These are phyloP conservation scores for Salisapilia sapeloensis DNA, from an alignment of 352 stramenopile species.

Conservation along the genomic window DNA sequence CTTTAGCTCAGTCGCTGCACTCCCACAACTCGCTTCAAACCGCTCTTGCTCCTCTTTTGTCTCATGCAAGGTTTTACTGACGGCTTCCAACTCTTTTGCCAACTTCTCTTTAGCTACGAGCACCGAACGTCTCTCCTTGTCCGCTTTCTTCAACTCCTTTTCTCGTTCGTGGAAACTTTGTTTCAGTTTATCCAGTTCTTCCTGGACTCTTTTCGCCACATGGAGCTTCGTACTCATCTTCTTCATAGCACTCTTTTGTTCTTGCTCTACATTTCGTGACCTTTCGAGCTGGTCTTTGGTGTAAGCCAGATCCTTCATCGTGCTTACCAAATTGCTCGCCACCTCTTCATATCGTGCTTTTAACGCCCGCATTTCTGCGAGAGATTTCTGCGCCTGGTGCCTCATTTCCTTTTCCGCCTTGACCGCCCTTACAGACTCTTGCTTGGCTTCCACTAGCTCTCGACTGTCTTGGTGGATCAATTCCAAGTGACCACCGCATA, in stretches of 20 bases:
- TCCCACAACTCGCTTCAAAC: constrained; percentile 52
- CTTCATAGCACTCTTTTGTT: constrained; percentile 48
- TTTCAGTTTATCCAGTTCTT: constrained; percentile 38
- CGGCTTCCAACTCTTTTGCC: constrained; percentile 49
- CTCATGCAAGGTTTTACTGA: constrained; percentile 43
- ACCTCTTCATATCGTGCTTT: constrained; percentile 57
- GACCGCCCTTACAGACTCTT: constrained; percentile 40
- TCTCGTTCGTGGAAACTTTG: constrained; percentile 47
- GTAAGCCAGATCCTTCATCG: constrained; percentile 63
- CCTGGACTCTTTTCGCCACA: constrained; percentile 34
- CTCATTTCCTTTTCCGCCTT: constrained; percentile 64
- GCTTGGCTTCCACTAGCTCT: constrained; percentile 36
- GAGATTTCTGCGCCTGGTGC: constrained; percentile 36
- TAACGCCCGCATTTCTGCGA: constrained; percentile 47
- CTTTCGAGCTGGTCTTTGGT: constrained; percentile 59
- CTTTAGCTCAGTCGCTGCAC: no score
- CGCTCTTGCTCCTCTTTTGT: constrained; percentile 52
- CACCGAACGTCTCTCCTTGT: constrained; percentile 60
- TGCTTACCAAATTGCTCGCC: constrained; percentile 54
- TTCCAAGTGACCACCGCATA: constrained; percentile 51
- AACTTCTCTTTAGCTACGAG: constrained; percentile 59
- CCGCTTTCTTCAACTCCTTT: constrained; percentile 42
- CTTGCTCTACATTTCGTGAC: constrained; percentile 45
- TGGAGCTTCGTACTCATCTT: constrained; percentile 55
- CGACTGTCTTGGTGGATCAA: constrained; percentile 64